Evolutionary conservation across 176 grass and related monocot species (phyloP), one percentile per base, ranked within the genome.

Genomic region (Chrysopogon serrulatus): DNA sequence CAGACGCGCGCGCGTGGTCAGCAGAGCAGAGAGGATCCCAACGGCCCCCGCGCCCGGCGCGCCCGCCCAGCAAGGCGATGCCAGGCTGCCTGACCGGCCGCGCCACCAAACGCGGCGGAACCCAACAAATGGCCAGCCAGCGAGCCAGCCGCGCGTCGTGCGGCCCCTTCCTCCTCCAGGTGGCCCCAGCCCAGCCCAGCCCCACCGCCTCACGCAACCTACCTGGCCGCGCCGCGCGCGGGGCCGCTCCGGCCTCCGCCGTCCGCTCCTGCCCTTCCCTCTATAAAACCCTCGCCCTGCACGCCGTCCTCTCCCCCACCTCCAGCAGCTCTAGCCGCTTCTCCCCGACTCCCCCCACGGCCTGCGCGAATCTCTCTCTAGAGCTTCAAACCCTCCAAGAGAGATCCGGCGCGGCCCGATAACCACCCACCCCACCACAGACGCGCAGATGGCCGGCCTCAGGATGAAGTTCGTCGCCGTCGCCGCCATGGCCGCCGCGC

Each of bases 381-480:
- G 71, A 53, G 36, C 73, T 36, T 6, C 23, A 36, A 0, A 26
- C 33, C 68, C 78, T 54, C 59, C 74, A 4, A 44, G 80, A 70
- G 84, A 84, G 84, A 80, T 86, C 88, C 74, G 73, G 76, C 83
- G 47, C 64, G 28, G 53, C 82, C 61, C 7, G 65, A 18, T 37
- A 45, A 12, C 4, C 0, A 21, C 0, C 56, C 16, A n/a, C 2
- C 36, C 16, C 14, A 64, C 2, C 13, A 2, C 53, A 21, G 0
- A 26, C 24, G 0, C 37, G 17, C 44, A 33, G 37, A 88, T 88
- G 90, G 81, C 86, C 62, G 79, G 68, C 19, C 90, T 89, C 60
- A 86, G 79, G 86, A 85, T 86, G 71, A 89, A 82, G 86, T 4
- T 74, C 34, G n/a, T 82, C 77, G 82, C 90, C 79, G 68, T 43